phyloP scores from a whole-genome alignment of 495 filamentous ascomycete genomes.

The Cercophora sp. region DNA sequence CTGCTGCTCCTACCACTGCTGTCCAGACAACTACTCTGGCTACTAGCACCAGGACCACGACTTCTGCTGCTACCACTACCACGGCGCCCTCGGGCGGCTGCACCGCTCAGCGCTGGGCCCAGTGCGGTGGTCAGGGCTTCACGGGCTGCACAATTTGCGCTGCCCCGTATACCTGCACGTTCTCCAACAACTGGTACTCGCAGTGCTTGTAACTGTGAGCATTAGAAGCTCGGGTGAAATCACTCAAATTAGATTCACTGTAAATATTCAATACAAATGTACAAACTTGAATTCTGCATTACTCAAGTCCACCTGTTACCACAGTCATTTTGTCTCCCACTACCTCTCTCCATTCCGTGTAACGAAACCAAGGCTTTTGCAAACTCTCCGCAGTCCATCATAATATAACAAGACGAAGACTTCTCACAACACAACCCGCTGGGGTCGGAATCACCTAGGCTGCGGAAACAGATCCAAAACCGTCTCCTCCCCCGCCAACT shows the following conservation, averaged over 20 bases:
- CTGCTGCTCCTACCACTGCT: background rate
- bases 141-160: constrained; percentile 37
- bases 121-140: constrained; percentile 47
- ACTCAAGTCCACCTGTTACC: too few relatives aligned
- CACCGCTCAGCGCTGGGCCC: constrained; percentile 26
- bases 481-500: background rate
- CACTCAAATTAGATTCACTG: too few relatives aligned
- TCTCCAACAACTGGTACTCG: constrained; percentile 31
- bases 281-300: too few relatives aligned
- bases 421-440: too few relatives aligned
- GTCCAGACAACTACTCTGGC: constrained; percentile 1
- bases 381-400: too few relatives aligned
- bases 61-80: constrained; percentile 24
- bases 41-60: constrained; percentile 4
- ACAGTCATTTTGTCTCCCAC: too few relatives aligned
- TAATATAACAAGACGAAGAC: too few relatives aligned
- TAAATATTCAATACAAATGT: too few relatives aligned
- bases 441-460: too few relatives aligned
- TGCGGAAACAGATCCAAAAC: constrained; percentile 6
- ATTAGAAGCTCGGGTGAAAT: too few relatives aligned
- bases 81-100: constrained; percentile 29
- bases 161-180: constrained; percentile 27
- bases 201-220: constrained; percentile 32
- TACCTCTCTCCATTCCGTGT: too few relatives aligned
- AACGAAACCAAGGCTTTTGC: too few relatives aligned